Conservation (phyloP, 768 basidiomycete genomes). For the Tricholomella constricta region DNA sequence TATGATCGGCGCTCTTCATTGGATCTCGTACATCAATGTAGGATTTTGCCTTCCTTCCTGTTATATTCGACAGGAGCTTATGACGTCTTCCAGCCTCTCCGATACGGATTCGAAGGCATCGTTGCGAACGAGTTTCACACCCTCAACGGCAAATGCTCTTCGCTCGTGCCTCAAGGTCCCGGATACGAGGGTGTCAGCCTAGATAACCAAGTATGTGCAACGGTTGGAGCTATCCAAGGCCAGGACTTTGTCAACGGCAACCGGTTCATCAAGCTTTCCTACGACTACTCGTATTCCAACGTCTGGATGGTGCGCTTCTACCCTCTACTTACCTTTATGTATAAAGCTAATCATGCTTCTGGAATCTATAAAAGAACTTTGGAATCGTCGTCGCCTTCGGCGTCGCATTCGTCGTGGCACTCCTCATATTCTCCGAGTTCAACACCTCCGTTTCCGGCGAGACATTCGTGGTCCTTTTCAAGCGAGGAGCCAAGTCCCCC, state of each 20-base stretch:
- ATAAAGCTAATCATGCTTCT: not conserved
- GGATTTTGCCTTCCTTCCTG: slow-evolving; percentile 9
- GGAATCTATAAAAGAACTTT: slow-evolving; percentile 51
- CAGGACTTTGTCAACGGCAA: slow-evolving; percentile 62
- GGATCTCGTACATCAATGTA: slow-evolving; percentile 68
- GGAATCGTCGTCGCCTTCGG: slow-evolving; percentile 74
- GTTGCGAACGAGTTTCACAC: slow-evolving; percentile 84
- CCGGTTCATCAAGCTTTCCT: slow-evolving; percentile 49
- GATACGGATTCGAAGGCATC: slow-evolving; percentile 73
- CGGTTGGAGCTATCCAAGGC: slow-evolving; percentile 65
- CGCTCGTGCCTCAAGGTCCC: slow-evolving; percentile 61
- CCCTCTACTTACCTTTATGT: not conserved
- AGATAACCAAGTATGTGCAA: slow-evolving; percentile 75
- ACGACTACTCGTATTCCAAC: slow-evolving; percentile 44
- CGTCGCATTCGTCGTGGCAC: slow-evolving; percentile 53
- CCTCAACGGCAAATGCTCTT: slow-evolving; percentile 59
- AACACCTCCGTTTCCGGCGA: slow-evolving; percentile 41
- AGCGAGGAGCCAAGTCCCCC: slow-evolving; percentile 49
- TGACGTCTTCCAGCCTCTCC: slow-evolving; percentile 51
- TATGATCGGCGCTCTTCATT: slow-evolving; percentile 70
- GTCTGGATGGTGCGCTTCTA: slow-evolving; percentile 43
- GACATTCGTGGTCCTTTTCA: slow-evolving; percentile 59
- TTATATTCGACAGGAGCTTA: slow-evolving; percentile 1
- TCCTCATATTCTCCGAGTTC: slow-evolving; percentile 62
- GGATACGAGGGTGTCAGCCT: slow-evolving; percentile 59